These are phyloP conservation scores for Neckera pumila DNA, from an alignment of 225 moss, liverwort and hornwort species.

Conservation along the genomic window DNA sequence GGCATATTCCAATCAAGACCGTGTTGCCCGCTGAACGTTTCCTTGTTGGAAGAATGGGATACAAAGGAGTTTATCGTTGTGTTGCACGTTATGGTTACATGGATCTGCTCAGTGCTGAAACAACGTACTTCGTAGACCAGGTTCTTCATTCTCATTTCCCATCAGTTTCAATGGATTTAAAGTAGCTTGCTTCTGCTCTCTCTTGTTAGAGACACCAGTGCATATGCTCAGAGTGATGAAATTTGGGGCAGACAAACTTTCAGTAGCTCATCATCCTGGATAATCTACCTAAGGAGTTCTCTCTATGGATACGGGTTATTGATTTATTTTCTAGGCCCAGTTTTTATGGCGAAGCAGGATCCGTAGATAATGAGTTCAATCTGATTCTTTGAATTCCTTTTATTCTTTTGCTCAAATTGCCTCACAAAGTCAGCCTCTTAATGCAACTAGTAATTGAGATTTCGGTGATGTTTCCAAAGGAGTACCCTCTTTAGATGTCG, in stretches of 20 bases:
- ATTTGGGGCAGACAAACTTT: background rate
- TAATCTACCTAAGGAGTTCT: background rate
- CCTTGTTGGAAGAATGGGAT: slow-evolving; percentile 72
- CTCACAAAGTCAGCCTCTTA: too few species aligned
- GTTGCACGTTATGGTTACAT: slow-evolving; percentile 80
- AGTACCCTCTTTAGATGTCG: background rate
- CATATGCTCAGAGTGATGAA: background rate
- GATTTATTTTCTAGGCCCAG: too few species aligned
- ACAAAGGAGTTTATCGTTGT: slow-evolving; percentile 72
- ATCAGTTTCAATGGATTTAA: background rate
- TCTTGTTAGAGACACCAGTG: background rate
- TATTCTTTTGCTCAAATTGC: background rate
- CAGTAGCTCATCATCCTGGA: background rate
- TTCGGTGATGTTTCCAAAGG: background rate
- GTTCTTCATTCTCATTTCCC: slow-evolving; percentile 6
- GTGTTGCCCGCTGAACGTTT: slow-evolving; percentile 63
- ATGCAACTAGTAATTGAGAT: background rate
- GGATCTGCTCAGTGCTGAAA: slow-evolving; percentile 57
- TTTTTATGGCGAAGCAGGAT: background rate
- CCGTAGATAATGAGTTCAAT: background rate
- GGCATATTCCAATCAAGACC: slow-evolving; percentile 65
- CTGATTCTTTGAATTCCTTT: background rate
- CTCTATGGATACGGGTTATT: background rate
- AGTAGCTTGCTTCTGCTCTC: background rate
- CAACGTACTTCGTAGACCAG: slow-evolving; percentile 64